A percentile compares a stretch with the other conserved stretches of the same genome.
Conservation (phyloP, 2,329 filamentous ascomycete species). For the Cytospora paraplurivora region DNA sequence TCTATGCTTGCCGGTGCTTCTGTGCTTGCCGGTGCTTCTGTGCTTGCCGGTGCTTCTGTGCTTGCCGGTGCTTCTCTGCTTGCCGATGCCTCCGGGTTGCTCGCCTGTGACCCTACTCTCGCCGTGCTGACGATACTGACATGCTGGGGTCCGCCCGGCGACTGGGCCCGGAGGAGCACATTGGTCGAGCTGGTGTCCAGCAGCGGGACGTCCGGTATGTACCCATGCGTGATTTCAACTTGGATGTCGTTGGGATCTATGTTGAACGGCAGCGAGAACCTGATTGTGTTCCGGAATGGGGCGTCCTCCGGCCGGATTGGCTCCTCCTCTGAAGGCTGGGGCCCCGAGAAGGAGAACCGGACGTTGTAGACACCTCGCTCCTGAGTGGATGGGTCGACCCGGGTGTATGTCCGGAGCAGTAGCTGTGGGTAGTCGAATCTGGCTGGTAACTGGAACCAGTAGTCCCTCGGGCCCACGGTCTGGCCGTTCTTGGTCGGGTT, state of each 20-base stretch:
- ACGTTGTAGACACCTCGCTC: neutral
- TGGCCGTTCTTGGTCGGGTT: neutral
- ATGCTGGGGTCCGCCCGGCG: too few species aligned
- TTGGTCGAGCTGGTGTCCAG: neutral
- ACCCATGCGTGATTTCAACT: neutral
- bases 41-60: too few species aligned
- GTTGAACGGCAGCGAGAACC: neutral
- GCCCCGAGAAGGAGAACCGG: neutral
- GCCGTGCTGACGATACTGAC: too few species aligned
- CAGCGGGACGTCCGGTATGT: neutral
- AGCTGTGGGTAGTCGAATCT: neutral
- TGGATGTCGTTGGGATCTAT: neutral
- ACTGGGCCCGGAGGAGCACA: neutral
- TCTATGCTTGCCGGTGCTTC: too few species aligned
- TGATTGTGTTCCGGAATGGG: neutral
- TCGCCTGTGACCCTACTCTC: too few species aligned
- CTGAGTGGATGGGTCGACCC: neutral
- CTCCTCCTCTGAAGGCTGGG: neutral
- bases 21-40: too few species aligned
- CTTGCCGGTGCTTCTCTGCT: too few species aligned
- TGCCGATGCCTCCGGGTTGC: too few species aligned
- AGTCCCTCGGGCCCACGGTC: neutral
- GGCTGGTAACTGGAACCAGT: slow-evolving; percentile 1
- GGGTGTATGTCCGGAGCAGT: neutral
- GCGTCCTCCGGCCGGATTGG: neutral